phyloP scores from a whole-genome alignment of 495 filamentous ascomycete genomes.

The Hyaloscypha finlandica region DNA sequence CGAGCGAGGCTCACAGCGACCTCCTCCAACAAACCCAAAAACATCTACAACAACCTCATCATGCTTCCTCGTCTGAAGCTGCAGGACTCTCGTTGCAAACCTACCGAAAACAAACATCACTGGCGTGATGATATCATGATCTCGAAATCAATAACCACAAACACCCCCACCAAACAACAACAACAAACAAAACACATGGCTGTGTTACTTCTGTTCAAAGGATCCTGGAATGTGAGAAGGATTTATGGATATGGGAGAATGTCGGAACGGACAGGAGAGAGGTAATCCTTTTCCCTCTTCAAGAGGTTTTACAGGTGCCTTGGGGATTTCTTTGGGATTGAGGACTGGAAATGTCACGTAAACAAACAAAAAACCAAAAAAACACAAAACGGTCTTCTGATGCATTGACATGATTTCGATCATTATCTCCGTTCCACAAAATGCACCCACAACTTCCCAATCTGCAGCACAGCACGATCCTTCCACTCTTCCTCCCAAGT shows the following conservation, averaged over 20 bases:
- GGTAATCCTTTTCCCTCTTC: neutral
- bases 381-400: too few relatives aligned
- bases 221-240: neutral
- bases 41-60: neutral
- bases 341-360: too few relatives aligned
- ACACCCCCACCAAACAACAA: neutral
- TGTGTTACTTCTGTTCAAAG: neutral
- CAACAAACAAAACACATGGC: neutral
- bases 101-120: neutral
- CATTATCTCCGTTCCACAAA: conserved; percentile 1
- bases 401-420: neutral
- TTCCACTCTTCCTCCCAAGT: conserved; percentile 37
- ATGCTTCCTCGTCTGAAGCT: neutral
- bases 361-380: too few relatives aligned
- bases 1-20: too few relatives aligned
- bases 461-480: conserved; percentile 36
- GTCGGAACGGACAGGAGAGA: neutral
- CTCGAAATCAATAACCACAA: too few relatives aligned
- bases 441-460: conserved; percentile 15
- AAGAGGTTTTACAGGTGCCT: neutral
- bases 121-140: neutral
- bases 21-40: neutral
- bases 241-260: neutral
- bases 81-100: neutral
- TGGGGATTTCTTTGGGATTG: neutral